Percentiles rank a stretch among this genome's conserved stretches.
Conservation (phyloP, 345 rosid genomes). For the Camelina sativa region DNA sequence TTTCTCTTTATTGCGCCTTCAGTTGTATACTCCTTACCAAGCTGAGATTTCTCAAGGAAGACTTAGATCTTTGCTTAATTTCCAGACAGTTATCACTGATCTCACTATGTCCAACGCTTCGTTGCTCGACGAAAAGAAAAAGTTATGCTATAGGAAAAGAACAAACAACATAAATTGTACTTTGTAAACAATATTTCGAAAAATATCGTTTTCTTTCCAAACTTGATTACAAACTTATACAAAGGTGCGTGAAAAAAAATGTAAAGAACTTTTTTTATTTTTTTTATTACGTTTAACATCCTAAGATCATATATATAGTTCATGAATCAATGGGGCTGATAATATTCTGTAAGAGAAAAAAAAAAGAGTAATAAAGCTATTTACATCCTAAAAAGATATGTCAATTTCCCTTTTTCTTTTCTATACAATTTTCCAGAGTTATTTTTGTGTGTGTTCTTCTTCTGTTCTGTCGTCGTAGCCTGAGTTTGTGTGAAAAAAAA, state of each 20-base stretch:
- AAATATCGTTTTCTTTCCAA: too few species aligned
- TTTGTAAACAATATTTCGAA: too few species aligned
- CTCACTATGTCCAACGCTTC: too few species aligned
- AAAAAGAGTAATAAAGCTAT: constrained; percentile 13
- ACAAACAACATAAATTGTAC: too few species aligned
- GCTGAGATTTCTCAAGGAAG: too few species aligned
- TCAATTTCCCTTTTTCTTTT: constrained; percentile 22
- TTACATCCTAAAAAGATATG: constrained; percentile 34
- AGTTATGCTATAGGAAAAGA: too few species aligned
- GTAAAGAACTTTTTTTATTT: neutral
- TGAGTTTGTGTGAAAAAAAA: constrained; percentile 30
- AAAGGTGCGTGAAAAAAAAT: neutral
- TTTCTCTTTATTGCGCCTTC: too few species aligned
- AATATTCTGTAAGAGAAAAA: neutral
- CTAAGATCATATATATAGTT: constrained; percentile 1
- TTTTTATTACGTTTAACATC: neutral
- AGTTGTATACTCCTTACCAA: too few species aligned
- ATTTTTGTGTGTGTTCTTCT: neutral
- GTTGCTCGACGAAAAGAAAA: too few species aligned
- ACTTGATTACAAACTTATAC: neutral
- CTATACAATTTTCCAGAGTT: constrained; percentile 34
- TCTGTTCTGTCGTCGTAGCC: constrained; percentile 16
- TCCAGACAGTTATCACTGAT: too few species aligned
- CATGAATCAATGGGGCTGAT: constrained; percentile 14
- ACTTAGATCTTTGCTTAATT: too few species aligned